A percentile compares a stretch with the other conserved stretches of the same genome.
These are phyloP conservation scores for Clavariopsis aquatica DNA, from an alignment of 495 filamentous ascomycete species.

Conservation along the genomic window DNA sequence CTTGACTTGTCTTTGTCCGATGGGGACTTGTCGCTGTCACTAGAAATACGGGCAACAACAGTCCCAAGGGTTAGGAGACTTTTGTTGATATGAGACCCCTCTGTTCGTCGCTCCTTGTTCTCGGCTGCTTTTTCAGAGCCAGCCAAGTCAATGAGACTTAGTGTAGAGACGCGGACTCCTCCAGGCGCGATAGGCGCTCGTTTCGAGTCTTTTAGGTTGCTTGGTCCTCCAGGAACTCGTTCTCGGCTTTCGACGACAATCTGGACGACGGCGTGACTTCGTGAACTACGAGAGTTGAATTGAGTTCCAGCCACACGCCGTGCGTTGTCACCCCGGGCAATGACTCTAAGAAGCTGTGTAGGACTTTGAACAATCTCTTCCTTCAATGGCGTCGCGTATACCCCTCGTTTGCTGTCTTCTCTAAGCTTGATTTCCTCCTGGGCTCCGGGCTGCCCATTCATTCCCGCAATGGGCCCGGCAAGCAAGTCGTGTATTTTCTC, in stretches of 20 bases:
- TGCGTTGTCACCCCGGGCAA: constrained; percentile 90
- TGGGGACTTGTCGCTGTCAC: constrained; percentile 79
- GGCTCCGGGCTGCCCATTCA: constrained; percentile 50
- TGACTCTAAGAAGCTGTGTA: constrained; percentile 90
- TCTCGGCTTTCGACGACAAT: constrained; percentile 98
- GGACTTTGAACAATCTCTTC: constrained; percentile 99
- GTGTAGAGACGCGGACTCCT: constrained; percentile 90
- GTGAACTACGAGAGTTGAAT: constrained; percentile 93
- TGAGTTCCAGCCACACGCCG: constrained; percentile 89
- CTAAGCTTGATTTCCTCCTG: constrained; percentile 94
- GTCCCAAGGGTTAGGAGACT: constrained; percentile 92
- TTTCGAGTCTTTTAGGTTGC: constrained; percentile 59
- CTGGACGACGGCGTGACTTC: constrained; percentile 96
- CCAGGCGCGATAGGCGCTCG: constrained; percentile 78
- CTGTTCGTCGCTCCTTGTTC: constrained; percentile 87
- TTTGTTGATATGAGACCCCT: constrained; percentile 98
- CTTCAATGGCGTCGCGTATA: constrained; percentile 93
- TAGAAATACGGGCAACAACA: constrained; percentile 84
- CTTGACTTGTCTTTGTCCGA: constrained; percentile 56
- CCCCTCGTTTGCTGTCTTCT: constrained; percentile 92
- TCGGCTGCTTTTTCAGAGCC: constrained; percentile 96
- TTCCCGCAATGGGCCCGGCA: constrained; percentile 60
- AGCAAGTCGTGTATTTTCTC: constrained; percentile 95
- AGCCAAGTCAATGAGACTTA: constrained; percentile 94
- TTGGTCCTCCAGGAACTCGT: constrained; percentile 57